A percentile compares a stretch with the other conserved stretches of the same genome.
Evolutionary conservation across 2,329 filamentous ascomycete genomes (phyloP).

Genomic region (Torrubiella hemipterigena): DNA sequence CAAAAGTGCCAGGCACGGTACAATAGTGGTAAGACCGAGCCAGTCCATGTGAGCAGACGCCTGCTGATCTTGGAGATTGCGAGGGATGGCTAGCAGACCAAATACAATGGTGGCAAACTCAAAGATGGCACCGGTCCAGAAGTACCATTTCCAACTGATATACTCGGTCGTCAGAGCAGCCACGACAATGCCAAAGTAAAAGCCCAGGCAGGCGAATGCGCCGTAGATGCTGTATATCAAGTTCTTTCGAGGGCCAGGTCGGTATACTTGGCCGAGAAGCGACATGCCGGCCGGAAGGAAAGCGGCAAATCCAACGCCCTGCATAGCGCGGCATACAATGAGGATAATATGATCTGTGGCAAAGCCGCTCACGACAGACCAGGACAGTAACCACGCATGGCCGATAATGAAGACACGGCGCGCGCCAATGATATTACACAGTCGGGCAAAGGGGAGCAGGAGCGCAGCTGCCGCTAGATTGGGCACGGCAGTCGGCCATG

Average conservation of each 20-base stretch:
- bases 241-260: constrained; percentile 61
- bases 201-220: constrained; percentile 43
- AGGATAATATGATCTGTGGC: constrained; percentile 51
- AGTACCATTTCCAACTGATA: constrained; percentile 56
- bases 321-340: constrained; percentile 54
- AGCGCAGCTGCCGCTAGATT: constrained; percentile 40
- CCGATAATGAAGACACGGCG: constrained; percentile 42
- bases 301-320: constrained; percentile 56
- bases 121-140: constrained; percentile 46
- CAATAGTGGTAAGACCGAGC: constrained; percentile 39
- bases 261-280: constrained; percentile 55
- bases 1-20: constrained; percentile 47
- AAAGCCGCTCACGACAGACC: constrained; percentile 54
- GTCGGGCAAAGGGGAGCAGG: constrained; percentile 47
- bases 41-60: constrained; percentile 42
- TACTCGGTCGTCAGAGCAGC: constrained; percentile 51
- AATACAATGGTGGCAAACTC: constrained; percentile 36
- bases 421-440: constrained; percentile 45
- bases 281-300: constrained; percentile 60
- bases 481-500: constrained; percentile 49
- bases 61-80: constrained; percentile 16
- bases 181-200: constrained; percentile 54
- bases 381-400: constrained; percentile 46
- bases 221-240: constrained; percentile 50
- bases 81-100: constrained; percentile 24